Evolutionary conservation across 2,329 filamentous ascomycete species (phyloP).

Genomic region (Anthostomella pinea): DNA sequence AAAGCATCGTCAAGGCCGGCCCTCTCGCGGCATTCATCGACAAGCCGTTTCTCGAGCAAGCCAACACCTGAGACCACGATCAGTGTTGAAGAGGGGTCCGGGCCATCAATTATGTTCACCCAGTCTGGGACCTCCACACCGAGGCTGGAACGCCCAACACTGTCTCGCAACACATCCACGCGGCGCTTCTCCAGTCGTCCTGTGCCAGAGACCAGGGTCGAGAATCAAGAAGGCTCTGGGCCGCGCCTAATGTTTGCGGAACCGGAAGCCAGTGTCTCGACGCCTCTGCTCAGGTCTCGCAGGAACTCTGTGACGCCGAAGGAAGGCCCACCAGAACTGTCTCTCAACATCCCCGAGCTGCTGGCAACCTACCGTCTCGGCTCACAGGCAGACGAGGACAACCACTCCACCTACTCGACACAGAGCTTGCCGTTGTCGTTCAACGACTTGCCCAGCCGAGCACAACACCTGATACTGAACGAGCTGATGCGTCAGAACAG

Average conservation of each 20-base stretch:
- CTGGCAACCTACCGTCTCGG: conserved; percentile 38
- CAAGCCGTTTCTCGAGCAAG: conserved; percentile 67
- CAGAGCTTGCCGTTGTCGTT: conserved; percentile 71
- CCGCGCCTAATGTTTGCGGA: conserved; percentile 65
- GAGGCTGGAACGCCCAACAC: conserved; percentile 33
- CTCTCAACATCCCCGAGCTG: conserved; percentile 44
- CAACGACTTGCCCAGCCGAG: conserved; percentile 80
- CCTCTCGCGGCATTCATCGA: conserved; percentile 52
- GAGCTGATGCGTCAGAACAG: conserved; percentile 73
- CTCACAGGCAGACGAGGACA: conserved; percentile 21
- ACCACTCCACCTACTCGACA: conserved; percentile 47
- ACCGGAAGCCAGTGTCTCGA: conserved; percentile 33
- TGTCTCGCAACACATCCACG: conserved; percentile 47
- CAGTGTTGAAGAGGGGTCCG: conserved; percentile 60
- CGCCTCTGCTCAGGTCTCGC: conserved; percentile 36
- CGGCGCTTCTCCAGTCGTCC: conserved; percentile 62
- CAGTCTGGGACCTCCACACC: conserved; percentile 37
- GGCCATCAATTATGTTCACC: conserved; percentile 74
- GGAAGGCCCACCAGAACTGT: conserved; percentile 33
- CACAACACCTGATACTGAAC: conserved; percentile 83
- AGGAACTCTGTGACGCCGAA: conserved; percentile 36
- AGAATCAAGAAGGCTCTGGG: conserved; percentile 54
- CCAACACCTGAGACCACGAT: conserved; percentile 70
- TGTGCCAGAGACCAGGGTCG: conserved; percentile 57
- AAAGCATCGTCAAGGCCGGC: conserved; percentile 39